These are phyloP conservation scores for Picochlorum costavermella DNA, from an alignment of 139 green algal genomes.

Conservation along the genomic window DNA sequence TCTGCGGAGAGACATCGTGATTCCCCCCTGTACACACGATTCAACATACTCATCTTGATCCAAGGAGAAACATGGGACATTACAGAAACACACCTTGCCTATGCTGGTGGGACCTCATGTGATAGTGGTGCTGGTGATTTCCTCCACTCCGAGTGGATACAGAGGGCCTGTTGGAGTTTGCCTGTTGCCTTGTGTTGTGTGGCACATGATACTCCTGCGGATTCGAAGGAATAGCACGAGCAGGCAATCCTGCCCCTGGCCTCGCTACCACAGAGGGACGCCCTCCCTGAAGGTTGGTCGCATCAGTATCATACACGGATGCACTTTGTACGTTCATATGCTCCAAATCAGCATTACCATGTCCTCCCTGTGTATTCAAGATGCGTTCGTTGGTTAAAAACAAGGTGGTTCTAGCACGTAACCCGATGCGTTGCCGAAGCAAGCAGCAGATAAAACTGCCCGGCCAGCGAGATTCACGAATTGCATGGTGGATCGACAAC, in stretches of 20 bases:
- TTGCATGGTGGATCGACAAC: neutral
- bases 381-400: too few species aligned
- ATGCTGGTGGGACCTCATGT: neutral
- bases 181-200: slow-evolving; percentile 1
- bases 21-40: neutral
- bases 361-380: too few species aligned
- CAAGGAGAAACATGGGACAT: too few species aligned
- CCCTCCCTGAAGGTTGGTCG: neutral
- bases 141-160: neutral
- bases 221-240: slow-evolving; percentile 2
- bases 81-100: too few species aligned
- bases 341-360: neutral
- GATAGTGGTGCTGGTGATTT: neutral
- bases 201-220: neutral
- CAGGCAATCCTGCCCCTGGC: slow-evolving; percentile 11
- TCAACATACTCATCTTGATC: neutral
- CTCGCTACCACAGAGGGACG: slow-evolving; percentile 6
- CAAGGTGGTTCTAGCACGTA: too few species aligned
- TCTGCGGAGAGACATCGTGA: neutral
- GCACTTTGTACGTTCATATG: neutral
- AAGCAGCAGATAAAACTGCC: too few species aligned
- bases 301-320: neutral
- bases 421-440: too few species aligned
- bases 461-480: too few species aligned
- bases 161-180: neutral